These are phyloP conservation scores for Colletotrichum salicis DNA, from an alignment of 2,329 filamentous ascomycete genomes.

Conservation along the genomic window DNA sequence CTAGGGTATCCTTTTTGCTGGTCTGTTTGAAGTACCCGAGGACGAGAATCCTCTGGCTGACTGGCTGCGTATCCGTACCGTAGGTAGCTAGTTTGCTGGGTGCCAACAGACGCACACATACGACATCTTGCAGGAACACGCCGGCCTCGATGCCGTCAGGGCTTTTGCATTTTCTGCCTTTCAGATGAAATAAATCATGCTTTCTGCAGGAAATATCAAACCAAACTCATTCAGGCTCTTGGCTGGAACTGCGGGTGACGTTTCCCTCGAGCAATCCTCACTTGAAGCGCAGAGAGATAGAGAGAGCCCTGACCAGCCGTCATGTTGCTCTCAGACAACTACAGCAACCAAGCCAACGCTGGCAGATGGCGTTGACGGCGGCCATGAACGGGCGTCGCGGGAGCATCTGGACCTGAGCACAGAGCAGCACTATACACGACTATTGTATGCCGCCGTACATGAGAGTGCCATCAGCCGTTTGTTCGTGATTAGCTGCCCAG, in stretches of 20 bases:
- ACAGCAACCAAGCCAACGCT: conserved; percentile 20
- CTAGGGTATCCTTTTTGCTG: conserved; percentile 14
- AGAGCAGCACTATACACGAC: conserved; percentile 24
- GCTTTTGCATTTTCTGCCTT: background rate
- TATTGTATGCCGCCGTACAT: conserved; percentile 25
- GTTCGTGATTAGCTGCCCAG: conserved; percentile 1
- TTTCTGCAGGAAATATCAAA: background rate
- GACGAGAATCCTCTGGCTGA: background rate
- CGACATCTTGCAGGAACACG: conserved; percentile 31
- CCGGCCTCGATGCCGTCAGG: conserved; percentile 18
- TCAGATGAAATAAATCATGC: conserved; percentile 11
- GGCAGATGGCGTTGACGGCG: conserved; percentile 31
- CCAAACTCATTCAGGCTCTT: background rate
- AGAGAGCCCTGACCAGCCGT: conserved; percentile 1
- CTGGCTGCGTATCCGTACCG: background rate
- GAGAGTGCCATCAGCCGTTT: conserved; percentile 4
- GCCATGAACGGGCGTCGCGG: conserved; percentile 23
- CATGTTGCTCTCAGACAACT: background rate
- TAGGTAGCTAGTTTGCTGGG: background rate
- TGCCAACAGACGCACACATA: conserved; percentile 21
- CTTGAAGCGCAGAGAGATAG: background rate
- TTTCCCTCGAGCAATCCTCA: background rate
- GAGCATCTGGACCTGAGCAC: conserved; percentile 19
- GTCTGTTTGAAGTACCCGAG: background rate
- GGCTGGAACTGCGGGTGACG: conserved; percentile 2